phyloP scores from a whole-genome alignment of 768 basidiomycete genomes.

The Pulveroboletus sp. region DNA sequence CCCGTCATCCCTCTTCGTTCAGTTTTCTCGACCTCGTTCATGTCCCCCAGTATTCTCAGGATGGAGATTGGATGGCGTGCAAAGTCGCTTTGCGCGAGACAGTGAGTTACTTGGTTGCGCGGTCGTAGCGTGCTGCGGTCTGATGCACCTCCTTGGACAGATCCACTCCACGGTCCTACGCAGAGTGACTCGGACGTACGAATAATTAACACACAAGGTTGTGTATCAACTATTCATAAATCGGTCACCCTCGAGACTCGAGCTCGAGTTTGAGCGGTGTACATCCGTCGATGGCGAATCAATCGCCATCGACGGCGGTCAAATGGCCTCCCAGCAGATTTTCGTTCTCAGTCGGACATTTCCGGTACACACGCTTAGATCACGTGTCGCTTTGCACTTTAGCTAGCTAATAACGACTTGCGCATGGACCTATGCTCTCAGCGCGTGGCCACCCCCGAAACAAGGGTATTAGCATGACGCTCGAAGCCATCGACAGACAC shows the following conservation, averaged over 20 bases:
- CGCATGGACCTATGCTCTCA: too few relatives aligned
- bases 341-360: too few relatives aligned
- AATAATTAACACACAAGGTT: background rate
- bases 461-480: too few relatives aligned
- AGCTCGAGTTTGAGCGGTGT: background rate
- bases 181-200: conserved; percentile 12
- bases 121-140: conserved; percentile 30
- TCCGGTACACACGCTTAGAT: background rate
- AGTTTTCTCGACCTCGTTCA: background rate
- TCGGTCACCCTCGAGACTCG: conserved; percentile 2
- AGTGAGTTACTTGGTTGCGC: conserved; percentile 20
- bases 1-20: too few relatives aligned
- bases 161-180: background rate
- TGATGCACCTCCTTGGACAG: background rate
- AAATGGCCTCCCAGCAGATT: background rate
- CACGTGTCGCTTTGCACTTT: too few relatives aligned
- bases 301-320: background rate
- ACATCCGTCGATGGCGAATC: background rate
- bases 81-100: fast-evolving
- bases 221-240: conserved; percentile 1
- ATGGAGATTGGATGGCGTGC: background rate
- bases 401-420: too few relatives aligned
- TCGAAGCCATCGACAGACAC: too few relatives aligned
- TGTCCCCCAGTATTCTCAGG: background rate
- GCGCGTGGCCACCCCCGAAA: too few relatives aligned